Base-by-base conservation (phyloP, 2,329 filamentous ascomycete genomes). In the Calonectria pauciramosa region DNA sequence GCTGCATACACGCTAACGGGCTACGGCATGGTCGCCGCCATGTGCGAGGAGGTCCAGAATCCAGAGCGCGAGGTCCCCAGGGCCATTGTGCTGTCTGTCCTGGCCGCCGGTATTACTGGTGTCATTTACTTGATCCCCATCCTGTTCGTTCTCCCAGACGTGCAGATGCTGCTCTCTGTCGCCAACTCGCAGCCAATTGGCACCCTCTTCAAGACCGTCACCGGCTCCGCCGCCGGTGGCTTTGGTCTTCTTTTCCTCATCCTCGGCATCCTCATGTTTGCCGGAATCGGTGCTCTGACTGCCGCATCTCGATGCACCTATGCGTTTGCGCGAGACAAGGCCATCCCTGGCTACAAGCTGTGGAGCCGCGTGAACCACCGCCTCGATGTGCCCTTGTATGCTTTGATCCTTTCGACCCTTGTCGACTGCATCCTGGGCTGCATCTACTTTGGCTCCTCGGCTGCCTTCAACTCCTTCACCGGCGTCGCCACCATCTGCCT, bases 401-500 rank as follows among this genome's bases (percentile, higher is more conserved):
- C 92, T 1, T 88, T 96, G 9, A 86, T 92, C 4, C 87, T 96
- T 2, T 95, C 93, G 0, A 93, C 93, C 0, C 81, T 88, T 0
- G 91, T 96, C 54, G 92, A 94, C 83, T 94, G 91, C 78, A 85
- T 96, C 14, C 88, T 96, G 0, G 94, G 94, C 0, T 88, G 94
- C 77, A 95, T 96, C 83, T 96, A 95, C 86, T 95, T 96, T 77
- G 94, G 94, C 13, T 94, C 92, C 1, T 90, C 91, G 0, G 93
- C 94, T 0, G 94, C 94, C 0, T 96, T 96, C 86, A 94, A 93
- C 87, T 93, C 92, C 13, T 96, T 96, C 84, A 96, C 94, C 0
- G 94, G 94, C 34, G 94, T 95, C 1, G 94, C 94, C 1, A 96
- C 94, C 6, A 95, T 96, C 82, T 95, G 94, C 77, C 89, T 96